A percentile compares a stretch with the other conserved stretches of the same genome.
phyloP scores from a whole-genome alignment of 2,329 filamentous ascomycete genomes.

The Tolypocladium pustulatum region DNA sequence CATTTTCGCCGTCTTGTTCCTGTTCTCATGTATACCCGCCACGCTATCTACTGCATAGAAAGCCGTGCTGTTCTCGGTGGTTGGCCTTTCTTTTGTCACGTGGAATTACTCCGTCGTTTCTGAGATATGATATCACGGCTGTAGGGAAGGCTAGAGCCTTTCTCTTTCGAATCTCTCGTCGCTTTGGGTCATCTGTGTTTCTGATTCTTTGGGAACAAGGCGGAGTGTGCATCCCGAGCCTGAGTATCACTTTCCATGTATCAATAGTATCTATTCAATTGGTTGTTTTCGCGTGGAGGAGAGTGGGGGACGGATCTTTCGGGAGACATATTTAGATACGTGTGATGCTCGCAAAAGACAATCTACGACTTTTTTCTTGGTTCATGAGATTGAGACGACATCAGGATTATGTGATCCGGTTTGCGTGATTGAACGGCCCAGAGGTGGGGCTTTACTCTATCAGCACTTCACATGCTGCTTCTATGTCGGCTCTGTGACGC shows the following conservation, averaged over 20 bases:
- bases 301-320: background rate
- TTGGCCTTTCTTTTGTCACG: background rate
- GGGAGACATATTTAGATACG: background rate
- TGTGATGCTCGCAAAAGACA: background rate
- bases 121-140: background rate
- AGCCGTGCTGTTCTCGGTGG: background rate
- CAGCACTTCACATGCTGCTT: background rate
- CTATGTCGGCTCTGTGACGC: background rate
- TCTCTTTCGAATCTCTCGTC: background rate
- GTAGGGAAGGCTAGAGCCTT: background rate
- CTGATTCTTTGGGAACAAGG: background rate
- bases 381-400: background rate
- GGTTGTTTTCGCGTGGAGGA: background rate
- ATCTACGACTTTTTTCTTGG: background rate
- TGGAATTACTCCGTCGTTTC: background rate
- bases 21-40: background rate
- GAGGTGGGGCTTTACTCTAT: background rate
- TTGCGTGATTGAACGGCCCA: background rate
- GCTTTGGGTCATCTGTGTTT: background rate
- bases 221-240: background rate
- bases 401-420: background rate
- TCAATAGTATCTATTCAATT: background rate
- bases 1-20: background rate
- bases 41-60: background rate
- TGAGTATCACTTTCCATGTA: background rate